Conservation (phyloP, 2,329 filamentous ascomycete genomes). For the Balansia obtecta region DNA sequence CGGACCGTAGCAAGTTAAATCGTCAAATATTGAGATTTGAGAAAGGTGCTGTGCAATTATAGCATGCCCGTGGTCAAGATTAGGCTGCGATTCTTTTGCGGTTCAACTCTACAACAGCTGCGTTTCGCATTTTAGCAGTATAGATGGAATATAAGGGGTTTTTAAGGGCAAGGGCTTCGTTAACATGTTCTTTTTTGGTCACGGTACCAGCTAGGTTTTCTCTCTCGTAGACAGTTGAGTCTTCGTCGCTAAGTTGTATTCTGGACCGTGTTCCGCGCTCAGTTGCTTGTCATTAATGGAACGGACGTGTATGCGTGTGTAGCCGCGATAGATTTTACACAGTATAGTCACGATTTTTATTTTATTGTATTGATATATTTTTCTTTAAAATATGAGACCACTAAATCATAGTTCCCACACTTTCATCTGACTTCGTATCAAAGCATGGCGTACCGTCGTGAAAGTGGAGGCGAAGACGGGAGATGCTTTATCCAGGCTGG, state of each 20-base stretch:
- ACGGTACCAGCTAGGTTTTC: slow-evolving; percentile 67
- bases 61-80: slow-evolving; percentile 53
- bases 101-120: slow-evolving; percentile 63
- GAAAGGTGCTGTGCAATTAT: too few relatives aligned
- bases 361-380: too few relatives aligned
- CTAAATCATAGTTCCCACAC: too few relatives aligned
- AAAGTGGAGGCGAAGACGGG: too few relatives aligned
- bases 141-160: background rate
- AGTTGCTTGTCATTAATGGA: slow-evolving; percentile 34
- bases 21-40: too few relatives aligned
- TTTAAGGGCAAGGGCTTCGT: slow-evolving; percentile 1
- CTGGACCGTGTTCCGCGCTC: slow-evolving; percentile 54
- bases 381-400: too few relatives aligned
- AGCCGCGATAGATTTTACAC: slow-evolving; percentile 13
- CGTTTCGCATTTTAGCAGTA: too few relatives aligned
- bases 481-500: too few relatives aligned
- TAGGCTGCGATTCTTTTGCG: slow-evolving; percentile 40
- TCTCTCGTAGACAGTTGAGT: slow-evolving; percentile 40
- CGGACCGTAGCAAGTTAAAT: too few relatives aligned
- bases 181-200: slow-evolving; percentile 63
- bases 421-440: too few relatives aligned
- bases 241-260: slow-evolving; percentile 11
- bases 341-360: slow-evolving; percentile 12
- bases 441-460: too few relatives aligned
- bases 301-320: background rate